A percentile compares a stretch with the other conserved stretches of the same genome.
These are phyloP conservation scores for Epichloe gansuensis DNA, from an alignment of 2,329 filamentous ascomycete species.

Conservation along the genomic window DNA sequence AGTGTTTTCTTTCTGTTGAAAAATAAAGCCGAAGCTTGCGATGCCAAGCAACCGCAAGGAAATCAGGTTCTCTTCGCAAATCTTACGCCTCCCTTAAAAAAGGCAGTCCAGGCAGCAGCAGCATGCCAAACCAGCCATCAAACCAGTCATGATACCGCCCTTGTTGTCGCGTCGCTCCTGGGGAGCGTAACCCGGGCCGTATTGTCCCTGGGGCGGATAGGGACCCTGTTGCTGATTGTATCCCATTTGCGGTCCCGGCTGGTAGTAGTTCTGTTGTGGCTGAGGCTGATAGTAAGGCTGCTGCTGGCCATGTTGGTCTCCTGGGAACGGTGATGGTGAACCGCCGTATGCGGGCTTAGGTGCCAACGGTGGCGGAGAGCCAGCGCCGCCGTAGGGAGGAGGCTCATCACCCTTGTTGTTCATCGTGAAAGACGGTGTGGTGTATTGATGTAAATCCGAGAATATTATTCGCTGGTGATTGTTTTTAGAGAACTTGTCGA, in stretches of 20 bases:
- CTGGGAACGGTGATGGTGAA: not conserved
- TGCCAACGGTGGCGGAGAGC: constrained; percentile 17
- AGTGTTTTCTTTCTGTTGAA: not conserved
- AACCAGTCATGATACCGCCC: constrained; percentile 28
- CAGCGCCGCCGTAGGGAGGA: constrained; percentile 29
- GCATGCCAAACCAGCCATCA: constrained; percentile 39
- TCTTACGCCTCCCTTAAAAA: constrained; percentile 26
- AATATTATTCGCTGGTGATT: not conserved
- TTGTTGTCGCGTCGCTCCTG: constrained; percentile 20
- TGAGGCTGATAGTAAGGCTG: constrained; percentile 15
- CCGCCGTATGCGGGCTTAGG: constrained; percentile 33
- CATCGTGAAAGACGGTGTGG: constrained; percentile 18
- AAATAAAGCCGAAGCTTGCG: not conserved
- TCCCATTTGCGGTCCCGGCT: constrained; percentile 28
- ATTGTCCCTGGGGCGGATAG: constrained; percentile 14
- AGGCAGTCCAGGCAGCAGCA: constrained; percentile 46
- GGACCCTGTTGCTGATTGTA: constrained; percentile 27
- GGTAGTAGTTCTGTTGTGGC: constrained; percentile 25
- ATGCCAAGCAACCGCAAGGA: not conserved
- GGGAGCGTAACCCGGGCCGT: constrained; percentile 24
- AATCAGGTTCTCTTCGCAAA: not conserved
- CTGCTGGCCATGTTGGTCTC: constrained; percentile 9
- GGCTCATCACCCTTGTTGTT: constrained; percentile 35
- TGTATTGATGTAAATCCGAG: not conserved
- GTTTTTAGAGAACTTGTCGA: not conserved